Evolutionary conservation across 2,329 filamentous ascomycete species (phyloP).

Genomic region (Fusarium lateritium): DNA sequence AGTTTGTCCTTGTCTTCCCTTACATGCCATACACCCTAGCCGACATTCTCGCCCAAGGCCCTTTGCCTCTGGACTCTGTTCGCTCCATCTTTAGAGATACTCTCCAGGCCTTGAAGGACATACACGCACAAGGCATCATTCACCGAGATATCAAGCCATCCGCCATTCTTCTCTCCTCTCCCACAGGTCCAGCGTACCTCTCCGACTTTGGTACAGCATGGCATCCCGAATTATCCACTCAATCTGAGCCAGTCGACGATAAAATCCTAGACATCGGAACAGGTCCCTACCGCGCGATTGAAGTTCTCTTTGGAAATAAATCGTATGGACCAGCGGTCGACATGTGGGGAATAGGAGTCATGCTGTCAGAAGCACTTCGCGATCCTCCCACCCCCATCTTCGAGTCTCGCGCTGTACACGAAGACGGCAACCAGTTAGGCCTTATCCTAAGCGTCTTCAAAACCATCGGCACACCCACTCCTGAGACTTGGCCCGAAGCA

Average conservation of each 20-base stretch:
- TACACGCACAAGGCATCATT: slow-evolving; percentile 84
- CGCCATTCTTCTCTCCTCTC: slow-evolving; percentile 81
- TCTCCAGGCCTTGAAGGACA: slow-evolving; percentile 77
- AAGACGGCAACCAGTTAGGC: slow-evolving; percentile 91
- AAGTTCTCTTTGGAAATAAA: slow-evolving; percentile 87
- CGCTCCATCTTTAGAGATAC: slow-evolving; percentile 72
- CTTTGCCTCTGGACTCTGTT: slow-evolving; percentile 53
- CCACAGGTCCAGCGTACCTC: slow-evolving; percentile 80
- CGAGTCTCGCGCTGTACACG: slow-evolving; percentile 78
- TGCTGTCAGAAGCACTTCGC: slow-evolving; percentile 81
- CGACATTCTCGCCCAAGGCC: slow-evolving; percentile 70
- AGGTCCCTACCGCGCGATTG: slow-evolving; percentile 90
- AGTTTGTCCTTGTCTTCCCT: slow-evolving; percentile 86
- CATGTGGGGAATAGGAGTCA: slow-evolving; percentile 89
- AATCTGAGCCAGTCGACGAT: slow-evolving; percentile 74
- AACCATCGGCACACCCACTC: slow-evolving; percentile 87
- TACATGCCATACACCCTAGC: slow-evolving; percentile 83
- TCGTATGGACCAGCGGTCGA: slow-evolving; percentile 82
- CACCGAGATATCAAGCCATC: slow-evolving; percentile 96
- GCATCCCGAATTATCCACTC: slow-evolving; percentile 72
- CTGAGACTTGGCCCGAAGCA: slow-evolving; percentile 87
- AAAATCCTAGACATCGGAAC: slow-evolving; percentile 97
- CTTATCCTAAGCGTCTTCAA: slow-evolving; percentile 94
- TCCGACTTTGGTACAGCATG: slow-evolving; percentile 95
- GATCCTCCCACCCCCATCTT: slow-evolving; percentile 77